Conservation (phyloP, 345 rosid genomes). For the Draba incana region DNA sequence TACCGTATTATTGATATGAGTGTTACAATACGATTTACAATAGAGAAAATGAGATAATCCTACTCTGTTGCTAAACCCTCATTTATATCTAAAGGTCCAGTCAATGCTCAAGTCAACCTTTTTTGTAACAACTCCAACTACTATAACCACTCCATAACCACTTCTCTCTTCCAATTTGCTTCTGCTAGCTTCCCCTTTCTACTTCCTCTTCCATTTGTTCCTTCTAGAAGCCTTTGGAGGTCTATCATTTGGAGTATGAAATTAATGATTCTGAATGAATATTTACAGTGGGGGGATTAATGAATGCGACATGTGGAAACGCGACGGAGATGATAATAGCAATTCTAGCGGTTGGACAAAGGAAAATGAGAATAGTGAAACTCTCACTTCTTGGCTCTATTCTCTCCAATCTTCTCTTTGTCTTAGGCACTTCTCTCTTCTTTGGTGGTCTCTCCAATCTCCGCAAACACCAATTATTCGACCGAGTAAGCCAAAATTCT, state of each 20-base stretch:
- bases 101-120: too few species aligned
- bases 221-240: too few species aligned
- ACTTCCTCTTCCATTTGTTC: too few species aligned
- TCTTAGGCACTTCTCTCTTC: constrained; percentile 84
- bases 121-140: too few species aligned
- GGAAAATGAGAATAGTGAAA: constrained; percentile 74
- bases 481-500: constrained; percentile 52
- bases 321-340: constrained; percentile 95
- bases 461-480: constrained; percentile 71
- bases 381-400: constrained; percentile 87
- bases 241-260: not conserved
- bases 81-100: too few species aligned
- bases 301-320: constrained; percentile 96
- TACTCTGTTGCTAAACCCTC: too few species aligned
- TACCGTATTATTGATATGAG: too few species aligned
- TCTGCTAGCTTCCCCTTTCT: too few species aligned
- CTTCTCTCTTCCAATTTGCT: too few species aligned
- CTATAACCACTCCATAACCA: too few species aligned
- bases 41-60: too few species aligned
- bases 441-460: constrained; percentile 84
- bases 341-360: constrained; percentile 68
- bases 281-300: constrained; percentile 83
- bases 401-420: constrained; percentile 87
- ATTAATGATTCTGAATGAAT: not conserved
- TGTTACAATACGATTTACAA: too few species aligned